A percentile compares a stretch with the other conserved stretches of the same genome.
These are phyloP conservation scores for Hamamelis virginiana DNA, from an alignment of 164 flowering plant species.

Conservation along the genomic window DNA sequence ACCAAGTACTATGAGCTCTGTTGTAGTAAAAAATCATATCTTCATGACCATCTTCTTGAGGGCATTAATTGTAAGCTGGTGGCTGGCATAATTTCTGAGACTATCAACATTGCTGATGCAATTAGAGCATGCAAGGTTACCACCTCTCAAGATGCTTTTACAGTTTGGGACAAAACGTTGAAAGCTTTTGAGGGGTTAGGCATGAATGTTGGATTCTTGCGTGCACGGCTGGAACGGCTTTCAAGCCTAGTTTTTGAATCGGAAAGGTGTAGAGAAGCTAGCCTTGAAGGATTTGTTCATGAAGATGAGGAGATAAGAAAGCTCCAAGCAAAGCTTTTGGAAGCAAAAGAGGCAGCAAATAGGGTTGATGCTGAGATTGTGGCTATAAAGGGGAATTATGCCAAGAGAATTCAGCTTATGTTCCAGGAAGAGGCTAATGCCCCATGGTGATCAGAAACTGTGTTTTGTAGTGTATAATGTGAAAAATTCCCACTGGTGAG, in stretches of 20 bases:
- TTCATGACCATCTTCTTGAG: slow-evolving; percentile 35
- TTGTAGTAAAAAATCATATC: slow-evolving; percentile 28
- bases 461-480: too few species aligned
- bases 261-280: slow-evolving; percentile 14
- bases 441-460: slow-evolving; percentile 24
- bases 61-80: slow-evolving; percentile 35
- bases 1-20: slow-evolving; percentile 44
- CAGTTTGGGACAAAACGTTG: slow-evolving; percentile 37
- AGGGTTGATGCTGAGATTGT: slow-evolving; percentile 28
- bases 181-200: slow-evolving; percentile 39
- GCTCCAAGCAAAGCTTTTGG: slow-evolving; percentile 20
- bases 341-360: slow-evolving; percentile 8
- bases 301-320: slow-evolving; percentile 14
- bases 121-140: slow-evolving; percentile 27
- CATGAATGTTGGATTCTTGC: slow-evolving; percentile 41
- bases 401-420: slow-evolving; percentile 14
- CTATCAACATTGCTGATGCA: slow-evolving; percentile 42
- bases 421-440: slow-evolving; percentile 35
- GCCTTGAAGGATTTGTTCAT: background rate
- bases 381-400: slow-evolving; percentile 6
- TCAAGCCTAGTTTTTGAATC: slow-evolving; percentile 4
- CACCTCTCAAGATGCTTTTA: slow-evolving; percentile 18
- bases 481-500: too few species aligned
- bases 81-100: slow-evolving; percentile 39
- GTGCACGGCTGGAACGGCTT: slow-evolving; percentile 20